Evolutionary conservation across 2,329 filamentous ascomycete genomes (phyloP).

Genomic region (Colletotrichum zoysiae): DNA sequence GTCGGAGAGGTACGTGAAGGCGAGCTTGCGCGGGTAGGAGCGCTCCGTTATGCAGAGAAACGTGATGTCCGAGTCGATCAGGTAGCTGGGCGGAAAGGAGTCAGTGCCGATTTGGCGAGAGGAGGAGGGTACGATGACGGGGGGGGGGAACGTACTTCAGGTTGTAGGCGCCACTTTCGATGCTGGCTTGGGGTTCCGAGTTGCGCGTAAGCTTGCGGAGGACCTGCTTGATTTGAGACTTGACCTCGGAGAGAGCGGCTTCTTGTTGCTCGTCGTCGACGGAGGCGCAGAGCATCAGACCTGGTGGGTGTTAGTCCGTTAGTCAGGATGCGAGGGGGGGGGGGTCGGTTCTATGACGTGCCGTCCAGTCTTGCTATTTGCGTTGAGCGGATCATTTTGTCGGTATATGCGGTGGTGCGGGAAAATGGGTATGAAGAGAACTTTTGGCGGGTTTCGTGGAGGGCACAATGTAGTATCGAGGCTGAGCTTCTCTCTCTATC

Average conservation of each 20-base stretch:
- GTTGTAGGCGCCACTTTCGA: conserved; percentile 85
- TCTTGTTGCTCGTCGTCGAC: conserved; percentile 91
- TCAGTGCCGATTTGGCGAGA: neutral
- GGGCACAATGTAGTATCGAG: conserved; percentile 3
- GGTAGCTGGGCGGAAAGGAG: conserved; percentile 71
- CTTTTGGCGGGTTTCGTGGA: neutral
- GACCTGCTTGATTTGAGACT: conserved; percentile 90
- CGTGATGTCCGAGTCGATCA: conserved; percentile 84
- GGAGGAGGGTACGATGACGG: neutral
- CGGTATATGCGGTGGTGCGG: conserved; percentile 17
- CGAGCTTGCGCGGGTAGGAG: conserved; percentile 96
- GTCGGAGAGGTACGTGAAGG: conserved; percentile 97
- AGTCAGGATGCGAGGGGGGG: conserved; percentile 12
- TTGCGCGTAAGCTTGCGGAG: conserved; percentile 89
- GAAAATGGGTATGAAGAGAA: neutral
- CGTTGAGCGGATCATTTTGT: conserved; percentile 86
- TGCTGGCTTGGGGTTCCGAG: conserved; percentile 89
- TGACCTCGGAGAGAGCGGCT: conserved; percentile 85
- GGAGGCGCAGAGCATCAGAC: conserved; percentile 93
- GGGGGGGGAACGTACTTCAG: conserved; percentile 76
- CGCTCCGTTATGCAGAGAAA: conserved; percentile 95
- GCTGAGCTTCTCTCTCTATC: neutral
- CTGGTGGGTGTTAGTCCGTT: conserved; percentile 59
- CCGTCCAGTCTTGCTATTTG: conserved; percentile 95
- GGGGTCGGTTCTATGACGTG: conserved; percentile 52